Base-by-base conservation (phyloP, 2,329 filamentous ascomycete species). In the Chalaropsis ovoidea region DNA sequence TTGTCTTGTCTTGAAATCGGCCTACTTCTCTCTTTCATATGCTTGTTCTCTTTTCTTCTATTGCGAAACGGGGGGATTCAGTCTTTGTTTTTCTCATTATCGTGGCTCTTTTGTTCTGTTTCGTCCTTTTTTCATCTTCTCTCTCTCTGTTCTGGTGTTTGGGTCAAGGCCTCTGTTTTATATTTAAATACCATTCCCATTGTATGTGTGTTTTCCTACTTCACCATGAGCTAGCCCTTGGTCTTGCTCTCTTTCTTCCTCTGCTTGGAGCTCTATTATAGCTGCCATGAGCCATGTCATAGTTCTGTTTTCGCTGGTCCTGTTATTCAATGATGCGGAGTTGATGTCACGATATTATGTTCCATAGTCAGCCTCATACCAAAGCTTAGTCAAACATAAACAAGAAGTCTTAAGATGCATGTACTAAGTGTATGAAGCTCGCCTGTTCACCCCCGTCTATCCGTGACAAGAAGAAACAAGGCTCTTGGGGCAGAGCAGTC, bases 291-390 rank as follows among this genome's bases (percentile, higher is more conserved):
- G n/a, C n/a, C n/a, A n/a, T n/a, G n/a, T n/a, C n/a, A 31, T 31
- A 31, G 31, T 65, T 49, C 13, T 52, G 24, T 54, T 35, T 39
- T 60, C 58, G 31, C n/a, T 45, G 60, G 45, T 49, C 35, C 8
- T 67, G 19, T 45, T n/a, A 19, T 63, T 63, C 41, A 52, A 35
- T 17, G 41, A 52, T 15, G 24, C 22, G 10, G 15, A 27, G 10
- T 52, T 27, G 24, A 22, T 15, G 7, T 52, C 22, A 27, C 10
- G n/a, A 27, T 27, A 19, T 52, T 27, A 52, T 52, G 47, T 52
- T 24, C 19, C 11, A 19, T 15, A 19, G 47, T 15, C 22, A 17
- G 22, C 4, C 47, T 13, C 31, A 52, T 10, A 27, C 10, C 47
- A 27, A 52, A 27, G 22, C 19, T 19, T 24, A 35, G 31, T 61